Evolutionary conservation across 495 filamentous ascomycete genomes (phyloP), one percentile per base, ranked within the genome.

Genomic region (Xylaria longipes): DNA sequence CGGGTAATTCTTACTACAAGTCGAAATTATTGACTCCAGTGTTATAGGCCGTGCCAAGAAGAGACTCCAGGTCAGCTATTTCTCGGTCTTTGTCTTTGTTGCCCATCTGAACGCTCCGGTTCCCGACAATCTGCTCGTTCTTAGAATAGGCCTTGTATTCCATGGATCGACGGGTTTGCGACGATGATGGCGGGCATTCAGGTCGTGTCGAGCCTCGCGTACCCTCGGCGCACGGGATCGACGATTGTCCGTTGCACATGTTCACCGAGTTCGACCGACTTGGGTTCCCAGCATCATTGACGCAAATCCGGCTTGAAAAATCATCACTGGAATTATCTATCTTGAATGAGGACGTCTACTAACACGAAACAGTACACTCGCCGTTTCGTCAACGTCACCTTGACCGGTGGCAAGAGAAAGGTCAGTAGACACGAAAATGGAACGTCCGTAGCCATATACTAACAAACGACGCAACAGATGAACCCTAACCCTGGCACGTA

Each of bases 371-470:
- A 63, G 75, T 99, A 99, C 89, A 98, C 94, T 77, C 92, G 96
- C 82, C 94, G 96, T 76, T 99, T 99, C 89, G 97, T 99, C 75
- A 99, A 98, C 88, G 95, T 99, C 81, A 97, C 94, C 78, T 88
- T 98, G 90, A 97, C 96, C 71, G 96, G 96, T 84, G 96, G 96
- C 84, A 99, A 99, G 95, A 89, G 96, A 85, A 98, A 98, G 95
- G 94, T 97, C 69, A 73, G 80, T 58, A 64, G 56, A 57, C 3
- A 43, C 15, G 20, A 50, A 39, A 6, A n/a, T 6, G 46, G 17
- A 11, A 3, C 29, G 5, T 15, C 37, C 12, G n/a, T 9, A 66
- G 50, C 61, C 39, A 25, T 41, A 70, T 56, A 22, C 56, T 73
- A 70, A 71, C 27, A 25, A 70, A 63, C 33, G n/a, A 33, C 12